phyloP scores from a whole-genome alignment of 2,329 filamentous ascomycete species.

The Aspergillus unguis region DNA sequence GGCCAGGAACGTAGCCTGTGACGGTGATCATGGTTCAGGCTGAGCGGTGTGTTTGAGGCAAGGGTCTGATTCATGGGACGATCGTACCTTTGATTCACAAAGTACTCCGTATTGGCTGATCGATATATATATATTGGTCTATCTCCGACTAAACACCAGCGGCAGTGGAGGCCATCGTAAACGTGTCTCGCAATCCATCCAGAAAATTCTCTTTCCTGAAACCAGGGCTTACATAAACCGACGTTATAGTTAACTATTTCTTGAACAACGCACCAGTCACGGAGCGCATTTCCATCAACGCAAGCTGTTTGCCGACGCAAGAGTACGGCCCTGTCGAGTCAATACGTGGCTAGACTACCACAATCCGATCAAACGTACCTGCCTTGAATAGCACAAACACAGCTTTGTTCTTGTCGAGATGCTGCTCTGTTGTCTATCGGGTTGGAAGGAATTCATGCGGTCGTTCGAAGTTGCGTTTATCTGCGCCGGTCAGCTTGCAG shows the following conservation, averaged over 20 bases:
- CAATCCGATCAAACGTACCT: neutral
- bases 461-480: neutral
- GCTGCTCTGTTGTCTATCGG: neutral
- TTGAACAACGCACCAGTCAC: neutral
- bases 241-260: neutral
- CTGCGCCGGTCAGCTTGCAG: too few species aligned
- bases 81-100: too few species aligned
- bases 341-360: too few species aligned
- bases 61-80: neutral
- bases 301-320: constrained; percentile 1
- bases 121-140: too few species aligned
- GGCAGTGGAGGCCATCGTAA: neutral
- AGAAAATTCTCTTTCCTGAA: neutral
- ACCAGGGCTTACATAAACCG: neutral
- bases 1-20: neutral
- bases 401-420: neutral
- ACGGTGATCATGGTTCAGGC: neutral
- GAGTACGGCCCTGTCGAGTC: neutral
- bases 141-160: neutral
- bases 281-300: constrained; percentile 2
- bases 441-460: neutral
- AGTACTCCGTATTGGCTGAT: too few species aligned
- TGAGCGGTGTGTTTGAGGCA: constrained; percentile 1
- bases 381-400: neutral
- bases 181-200: neutral